Conservation (phyloP, 176 grass and related monocot species). For the Elymus sibiricus region DNA sequence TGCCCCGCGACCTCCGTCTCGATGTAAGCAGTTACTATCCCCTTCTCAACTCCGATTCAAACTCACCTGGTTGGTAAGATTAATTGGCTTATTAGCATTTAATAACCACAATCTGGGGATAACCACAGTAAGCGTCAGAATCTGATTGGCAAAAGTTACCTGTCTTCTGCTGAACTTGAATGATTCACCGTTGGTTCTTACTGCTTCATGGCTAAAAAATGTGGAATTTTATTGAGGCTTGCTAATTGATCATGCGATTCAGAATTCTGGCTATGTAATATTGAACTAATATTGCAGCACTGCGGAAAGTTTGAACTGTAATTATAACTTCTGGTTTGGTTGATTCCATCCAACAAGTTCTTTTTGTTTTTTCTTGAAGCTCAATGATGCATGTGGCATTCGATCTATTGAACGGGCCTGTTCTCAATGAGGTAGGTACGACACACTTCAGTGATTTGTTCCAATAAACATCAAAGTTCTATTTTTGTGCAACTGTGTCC, state of each 20-base stretch:
- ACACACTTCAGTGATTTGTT: not conserved
- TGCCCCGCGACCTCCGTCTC: conserved; percentile 62
- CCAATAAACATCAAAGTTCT: too few relatives aligned
- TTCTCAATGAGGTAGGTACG: conserved; percentile 62
- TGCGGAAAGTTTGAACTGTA: not conserved
- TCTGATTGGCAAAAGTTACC: not conserved
- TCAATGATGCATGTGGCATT: conserved; percentile 93
- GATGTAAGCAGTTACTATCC: conserved; percentile 41
- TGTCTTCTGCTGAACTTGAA: not conserved
- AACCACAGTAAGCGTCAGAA: not conserved
- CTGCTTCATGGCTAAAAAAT: not conserved
- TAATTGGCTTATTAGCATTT: too few relatives aligned
- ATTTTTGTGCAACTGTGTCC: too few relatives aligned
- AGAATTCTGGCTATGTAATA: not conserved
- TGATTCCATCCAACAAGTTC: not conserved
- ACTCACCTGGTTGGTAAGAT: not conserved
- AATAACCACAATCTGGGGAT: not conserved
- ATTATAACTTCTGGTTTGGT: not conserved
- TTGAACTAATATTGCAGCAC: not conserved
- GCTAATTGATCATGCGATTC: not conserved
- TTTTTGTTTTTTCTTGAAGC: conserved; percentile 39
- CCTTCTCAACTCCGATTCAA: not conserved
- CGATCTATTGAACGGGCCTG: conserved; percentile 82
- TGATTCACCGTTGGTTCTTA: not conserved
- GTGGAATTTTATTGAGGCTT: not conserved